Evolutionary conservation across 257 asterid genomes (phyloP), one percentile per base, ranked within the genome.

Genomic region (Penstemon davidsonii): DNA sequence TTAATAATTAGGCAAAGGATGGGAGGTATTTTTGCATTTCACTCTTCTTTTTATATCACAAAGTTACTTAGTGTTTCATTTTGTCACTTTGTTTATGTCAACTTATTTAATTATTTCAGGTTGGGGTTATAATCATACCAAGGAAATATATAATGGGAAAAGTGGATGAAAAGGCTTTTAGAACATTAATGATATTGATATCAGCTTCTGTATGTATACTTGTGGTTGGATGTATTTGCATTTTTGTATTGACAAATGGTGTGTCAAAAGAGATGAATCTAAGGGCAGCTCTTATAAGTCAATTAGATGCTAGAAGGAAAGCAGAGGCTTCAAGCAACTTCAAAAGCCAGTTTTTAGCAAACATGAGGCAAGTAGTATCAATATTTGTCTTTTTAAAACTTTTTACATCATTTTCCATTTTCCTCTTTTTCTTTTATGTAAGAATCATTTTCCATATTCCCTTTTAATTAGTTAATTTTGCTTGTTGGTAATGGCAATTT

Each of bases 251-350:
- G 75, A 92, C 98, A 38, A 87, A 84, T 42, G 98, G 98, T 12
- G 98, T 92, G 5, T 92, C 98, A 3, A 92, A 89, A 71, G 98
- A 92, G 80, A 92, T 92, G 98, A 87, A 89, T 19, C 80, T 92
- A 39, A 75, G 98, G 75, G 98, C 96, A 38, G 89, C 81, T 8
- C 81, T 89, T 55, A 92, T 92, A 66, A 80, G 89, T 42, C 96
- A 92, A 57, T 82, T 92, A 5, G 95, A 92, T 71, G 98, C 98
- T 36, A 83, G 98, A 73, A 82, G 98, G 74, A 92, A 82, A 65
- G 98, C 98, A 7, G 98, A 92, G 81, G 96, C 95, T 64, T 92
- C 96, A 10, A 92, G 87, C 81, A 89, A 92, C 78, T 92, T 86
- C 73, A 92, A 92, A 78, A 92, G 96, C 75, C 96, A 89, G 83